Conservation (phyloP, 495 filamentous ascomycete species). For the Trichoderma asperelloides region DNA sequence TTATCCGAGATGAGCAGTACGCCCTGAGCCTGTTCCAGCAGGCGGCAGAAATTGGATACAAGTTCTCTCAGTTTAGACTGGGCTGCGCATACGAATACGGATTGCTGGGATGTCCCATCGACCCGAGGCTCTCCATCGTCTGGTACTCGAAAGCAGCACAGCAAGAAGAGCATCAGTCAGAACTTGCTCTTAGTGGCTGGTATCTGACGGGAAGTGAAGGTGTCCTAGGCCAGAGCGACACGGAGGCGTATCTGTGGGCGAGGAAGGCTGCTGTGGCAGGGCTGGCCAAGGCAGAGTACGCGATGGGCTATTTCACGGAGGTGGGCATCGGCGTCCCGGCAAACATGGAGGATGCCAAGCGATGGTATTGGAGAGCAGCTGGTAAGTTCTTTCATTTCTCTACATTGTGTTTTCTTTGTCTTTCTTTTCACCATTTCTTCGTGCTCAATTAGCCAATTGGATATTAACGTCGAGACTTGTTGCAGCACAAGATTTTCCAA, state of each 20-base stretch:
- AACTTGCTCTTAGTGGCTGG: slow-evolving; percentile 90
- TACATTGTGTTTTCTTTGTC: not conserved
- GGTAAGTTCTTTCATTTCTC: slow-evolving; percentile 53
- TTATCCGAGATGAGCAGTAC: slow-evolving; percentile 72
- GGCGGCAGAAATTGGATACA: slow-evolving; percentile 87
- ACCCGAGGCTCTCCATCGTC: slow-evolving; percentile 72
- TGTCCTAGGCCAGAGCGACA: slow-evolving; percentile 84
- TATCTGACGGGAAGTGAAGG: slow-evolving; percentile 88
- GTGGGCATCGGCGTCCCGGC: slow-evolving; percentile 82
- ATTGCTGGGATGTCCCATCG: slow-evolving; percentile 68
- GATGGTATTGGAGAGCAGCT: slow-evolving; percentile 97
- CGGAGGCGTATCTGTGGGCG: slow-evolving; percentile 95
- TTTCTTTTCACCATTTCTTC: not conserved
- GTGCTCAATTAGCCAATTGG: slow-evolving; percentile 4
- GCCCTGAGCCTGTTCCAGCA: slow-evolving; percentile 71
- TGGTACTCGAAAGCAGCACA: slow-evolving; percentile 91
- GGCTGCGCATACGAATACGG: slow-evolving; percentile 89
- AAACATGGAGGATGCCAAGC: slow-evolving; percentile 88
- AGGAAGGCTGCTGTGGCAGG: slow-evolving; percentile 81
- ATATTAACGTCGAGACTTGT: slow-evolving; percentile 12
- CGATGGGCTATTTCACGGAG: slow-evolving; percentile 96
- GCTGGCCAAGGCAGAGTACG: slow-evolving; percentile 87
- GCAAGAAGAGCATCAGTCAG: slow-evolving; percentile 90
- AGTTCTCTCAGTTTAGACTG: slow-evolving; percentile 86
- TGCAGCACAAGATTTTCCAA: slow-evolving; percentile 84